A percentile compares a stretch with the other conserved stretches of the same genome.
These are phyloP conservation scores for Pichia sp. DNA, from an alignment of 1,139 yeast species.

Conservation along the genomic window DNA sequence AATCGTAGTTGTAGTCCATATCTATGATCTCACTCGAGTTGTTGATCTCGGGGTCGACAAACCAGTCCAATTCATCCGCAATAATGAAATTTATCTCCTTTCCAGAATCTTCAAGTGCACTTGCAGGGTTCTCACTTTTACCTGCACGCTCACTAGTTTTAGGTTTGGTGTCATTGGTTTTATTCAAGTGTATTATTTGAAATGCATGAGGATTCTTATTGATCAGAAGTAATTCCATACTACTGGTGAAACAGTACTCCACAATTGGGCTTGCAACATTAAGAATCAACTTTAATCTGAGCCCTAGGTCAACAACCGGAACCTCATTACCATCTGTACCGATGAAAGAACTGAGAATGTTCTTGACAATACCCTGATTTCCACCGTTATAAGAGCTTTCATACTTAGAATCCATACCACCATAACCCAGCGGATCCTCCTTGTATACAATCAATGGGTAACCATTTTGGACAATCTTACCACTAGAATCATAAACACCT, in stretches of 20 bases:
- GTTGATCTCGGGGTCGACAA: constrained; percentile 12
- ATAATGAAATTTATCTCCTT: constrained; percentile 22
- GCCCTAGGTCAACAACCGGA: constrained; percentile 27
- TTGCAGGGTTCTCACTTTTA: neutral
- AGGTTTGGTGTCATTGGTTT: constrained; percentile 21
- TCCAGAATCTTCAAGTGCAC: constrained; percentile 1
- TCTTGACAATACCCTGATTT: constrained; percentile 24
- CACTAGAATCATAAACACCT: constrained; percentile 33
- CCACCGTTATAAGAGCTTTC: constrained; percentile 11
- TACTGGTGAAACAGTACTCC: constrained; percentile 29
- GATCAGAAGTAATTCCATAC: constrained; percentile 29
- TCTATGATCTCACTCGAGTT: constrained; percentile 13
- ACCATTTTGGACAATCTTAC: constrained; percentile 41
- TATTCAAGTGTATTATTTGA: constrained; percentile 33
- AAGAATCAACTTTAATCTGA: constrained; percentile 37
- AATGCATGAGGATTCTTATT: constrained; percentile 34
- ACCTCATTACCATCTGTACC: constrained; percentile 17
- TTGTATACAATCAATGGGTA: constrained; percentile 26
- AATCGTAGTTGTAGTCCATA: constrained; percentile 18
- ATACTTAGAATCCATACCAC: constrained; percentile 11
- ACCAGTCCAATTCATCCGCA: constrained; percentile 28
- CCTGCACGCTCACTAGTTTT: constrained; percentile 10
- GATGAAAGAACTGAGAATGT: constrained; percentile 23
- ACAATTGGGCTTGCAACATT: constrained; percentile 36
- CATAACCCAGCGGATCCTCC: constrained; percentile 18